Evolutionary conservation across 2,329 filamentous ascomycete genomes (phyloP).

Genomic region (Paraphaeosphaeria minitans): DNA sequence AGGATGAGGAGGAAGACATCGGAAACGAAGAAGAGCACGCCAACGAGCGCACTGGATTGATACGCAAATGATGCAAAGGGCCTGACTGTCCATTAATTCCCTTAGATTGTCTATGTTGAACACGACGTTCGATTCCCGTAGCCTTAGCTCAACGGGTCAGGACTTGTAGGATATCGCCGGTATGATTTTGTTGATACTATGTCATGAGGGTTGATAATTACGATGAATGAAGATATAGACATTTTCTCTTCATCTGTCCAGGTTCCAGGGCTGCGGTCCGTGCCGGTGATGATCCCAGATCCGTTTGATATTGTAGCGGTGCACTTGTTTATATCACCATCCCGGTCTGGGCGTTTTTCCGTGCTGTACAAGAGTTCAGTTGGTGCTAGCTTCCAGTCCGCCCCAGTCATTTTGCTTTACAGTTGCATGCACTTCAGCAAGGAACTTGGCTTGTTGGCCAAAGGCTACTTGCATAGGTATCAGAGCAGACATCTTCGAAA

Average conservation of each 20-base stretch:
- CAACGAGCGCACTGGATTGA: slow-evolving; percentile 38
- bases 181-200: slow-evolving; percentile 1
- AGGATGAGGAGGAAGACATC: slow-evolving; percentile 38
- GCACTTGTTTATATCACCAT: not conserved
- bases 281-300: not conserved
- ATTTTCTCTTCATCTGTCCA: not conserved
- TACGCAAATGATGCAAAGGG: slow-evolving; percentile 29
- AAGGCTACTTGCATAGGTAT: too few relatives aligned
- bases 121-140: slow-evolving; percentile 17
- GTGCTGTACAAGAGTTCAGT: too few relatives aligned
- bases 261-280: not conserved
- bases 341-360: too few relatives aligned
- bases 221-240: not conserved
- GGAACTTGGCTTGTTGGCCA: too few relatives aligned
- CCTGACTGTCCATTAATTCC: not conserved
- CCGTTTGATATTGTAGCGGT: not conserved
- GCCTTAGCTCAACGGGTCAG: not conserved
- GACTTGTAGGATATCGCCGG: not conserved
- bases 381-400: too few relatives aligned
- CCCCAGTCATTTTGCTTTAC: too few relatives aligned
- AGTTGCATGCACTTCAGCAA: too few relatives aligned
- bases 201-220: not conserved
- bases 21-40: slow-evolving; percentile 18
- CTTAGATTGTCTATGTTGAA: slow-evolving; percentile 16
- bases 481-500: too few relatives aligned